Evolutionary conservation across 192 early-diverging fungal genomes (phyloP).

Genomic region (Coemansia javaensis): DNA sequence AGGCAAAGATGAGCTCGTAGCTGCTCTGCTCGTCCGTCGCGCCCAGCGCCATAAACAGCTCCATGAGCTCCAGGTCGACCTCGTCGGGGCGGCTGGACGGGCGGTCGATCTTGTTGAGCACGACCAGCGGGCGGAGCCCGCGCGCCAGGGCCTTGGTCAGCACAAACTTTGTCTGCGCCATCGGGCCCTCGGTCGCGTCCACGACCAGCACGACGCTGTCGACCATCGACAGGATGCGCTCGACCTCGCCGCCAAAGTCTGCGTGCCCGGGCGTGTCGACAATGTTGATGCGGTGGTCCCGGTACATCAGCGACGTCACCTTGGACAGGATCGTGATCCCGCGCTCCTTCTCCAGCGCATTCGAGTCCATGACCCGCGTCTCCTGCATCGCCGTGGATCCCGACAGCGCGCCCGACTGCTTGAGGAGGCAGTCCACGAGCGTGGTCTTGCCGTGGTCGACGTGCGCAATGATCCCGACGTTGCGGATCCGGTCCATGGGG

Average conservation of each 20-base stretch:
- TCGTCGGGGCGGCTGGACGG: constrained; percentile 68
- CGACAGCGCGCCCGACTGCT: constrained; percentile 53
- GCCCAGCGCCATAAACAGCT: constrained; percentile 74
- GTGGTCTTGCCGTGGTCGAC: constrained; percentile 86
- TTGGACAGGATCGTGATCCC: constrained; percentile 89
- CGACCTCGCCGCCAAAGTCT: constrained; percentile 72
- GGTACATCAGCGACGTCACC: constrained; percentile 70
- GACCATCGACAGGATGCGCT: constrained; percentile 84
- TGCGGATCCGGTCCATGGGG: constrained; percentile 48
- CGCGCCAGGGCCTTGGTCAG: constrained; percentile 70
- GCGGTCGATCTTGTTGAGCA: constrained; percentile 82
- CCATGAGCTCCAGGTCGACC: constrained; percentile 75
- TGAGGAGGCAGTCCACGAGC: constrained; percentile 59
- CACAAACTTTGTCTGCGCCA: constrained; percentile 89
- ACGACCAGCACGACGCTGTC: constrained; percentile 85
- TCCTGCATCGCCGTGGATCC: constrained; percentile 54
- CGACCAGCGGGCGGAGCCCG: constrained; percentile 70
- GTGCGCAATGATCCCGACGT: constrained; percentile 65
- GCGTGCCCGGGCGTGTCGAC: constrained; percentile 81
- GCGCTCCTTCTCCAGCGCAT: constrained; percentile 75
- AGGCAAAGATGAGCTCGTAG: constrained; percentile 72
- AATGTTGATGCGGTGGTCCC: constrained; percentile 77
- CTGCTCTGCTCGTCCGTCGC: constrained; percentile 75
- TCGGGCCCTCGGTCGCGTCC: constrained; percentile 79
- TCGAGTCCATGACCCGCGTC: constrained; percentile 80